Evolutionary conservation across 331 rosid species (phyloP), one percentile per base, ranked within the genome.

Genomic region (Pyrus hybrid): DNA sequence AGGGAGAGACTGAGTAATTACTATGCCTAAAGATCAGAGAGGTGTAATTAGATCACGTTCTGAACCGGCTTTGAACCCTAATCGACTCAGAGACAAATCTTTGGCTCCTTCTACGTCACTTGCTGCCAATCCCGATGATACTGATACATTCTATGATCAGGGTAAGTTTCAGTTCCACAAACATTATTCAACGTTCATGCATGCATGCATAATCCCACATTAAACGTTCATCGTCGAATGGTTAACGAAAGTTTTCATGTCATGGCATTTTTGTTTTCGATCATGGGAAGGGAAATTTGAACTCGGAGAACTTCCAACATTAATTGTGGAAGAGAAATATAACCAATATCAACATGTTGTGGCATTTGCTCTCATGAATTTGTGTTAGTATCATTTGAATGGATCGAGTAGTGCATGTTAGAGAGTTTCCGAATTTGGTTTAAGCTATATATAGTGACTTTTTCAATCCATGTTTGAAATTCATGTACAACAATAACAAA

Each of bases 31-130:
- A 67, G n/a, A 33, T 41, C 28, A 67, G 5, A 35, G 79, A 25
- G 73, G 73, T 37, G 73, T 67, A 6, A 29, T 76, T 18, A 35
- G 73, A 66, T 76, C 78, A 43, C 71, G 14, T 9, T 72, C 73
- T 43, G 79, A 76, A 56, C 72, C 73, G 6, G 58, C 72, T 16
- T 70, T 70, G 33, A 25, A 17, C 26, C 65, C 49, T 14, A 29
- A 17, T 28, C 22, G 43, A 29, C 68, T 33, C 4, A 77, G 63
- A 69, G 68, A 69, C 53, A 69, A 77, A 47, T 22, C 60, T 49
- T 77, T 74, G 29, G 32, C 43, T 69, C 53, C 75, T 47, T 60
- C 75, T 2, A 70, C 71, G 16, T 62, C 81, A 26, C 54, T 32
- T 30, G 62, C 76, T 30, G n/a, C 56, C 26, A 67, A 60, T 11